Evolutionary conservation across 202 grass and related monocot genomes (phyloP), one percentile per base, ranked within the genome.

Genomic region (Schoenoplectus tabernaemontani): DNA sequence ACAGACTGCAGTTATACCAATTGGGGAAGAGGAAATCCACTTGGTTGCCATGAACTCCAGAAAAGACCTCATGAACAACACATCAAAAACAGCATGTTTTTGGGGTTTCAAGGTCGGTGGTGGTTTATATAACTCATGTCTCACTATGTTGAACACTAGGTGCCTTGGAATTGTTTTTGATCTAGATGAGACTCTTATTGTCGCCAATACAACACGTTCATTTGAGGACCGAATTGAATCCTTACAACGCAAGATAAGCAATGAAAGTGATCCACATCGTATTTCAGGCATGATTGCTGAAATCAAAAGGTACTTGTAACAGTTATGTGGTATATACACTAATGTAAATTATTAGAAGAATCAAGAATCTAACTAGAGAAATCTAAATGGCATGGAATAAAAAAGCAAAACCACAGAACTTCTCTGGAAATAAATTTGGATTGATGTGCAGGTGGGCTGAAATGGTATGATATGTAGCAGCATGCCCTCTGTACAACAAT

Each of bases 141-240:
- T 98, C 83, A 84, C 86, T 7, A 95, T 98, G 92, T 84, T 98
- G 79, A 98, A 98, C 82, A 88, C 92, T 54, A 84, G 90, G 26
- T 98, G 96, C 83, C 89, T 98, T 0, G 90, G 88, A 70, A 95
- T 98, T 26, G 96, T 98, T 76, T 98, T 98, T 88, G 96, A 98
- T 65, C 88, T 98, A 61, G 96, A 98, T 82, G 96, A 98, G 81
- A 98, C 96, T 71, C 89, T 98, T 84, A 79, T 98, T 76, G 91
- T 98, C 38, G 90, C 96, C 81, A 92, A 91, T 83, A 98, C 96
- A 53, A 85, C 83, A 62, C 88, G 91, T 43, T 89, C 91, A 57
- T 98, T 94, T 80, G 95, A 98, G 78, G 95, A 98, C 62, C 88
- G 91, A 84, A 94, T 98, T 81, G 95, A 98, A 79, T 85, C 78